Percentiles rank a stretch among this genome's conserved stretches.
Conservation (phyloP, 257 asterid species). For the Phtheirospermum japonicum region DNA sequence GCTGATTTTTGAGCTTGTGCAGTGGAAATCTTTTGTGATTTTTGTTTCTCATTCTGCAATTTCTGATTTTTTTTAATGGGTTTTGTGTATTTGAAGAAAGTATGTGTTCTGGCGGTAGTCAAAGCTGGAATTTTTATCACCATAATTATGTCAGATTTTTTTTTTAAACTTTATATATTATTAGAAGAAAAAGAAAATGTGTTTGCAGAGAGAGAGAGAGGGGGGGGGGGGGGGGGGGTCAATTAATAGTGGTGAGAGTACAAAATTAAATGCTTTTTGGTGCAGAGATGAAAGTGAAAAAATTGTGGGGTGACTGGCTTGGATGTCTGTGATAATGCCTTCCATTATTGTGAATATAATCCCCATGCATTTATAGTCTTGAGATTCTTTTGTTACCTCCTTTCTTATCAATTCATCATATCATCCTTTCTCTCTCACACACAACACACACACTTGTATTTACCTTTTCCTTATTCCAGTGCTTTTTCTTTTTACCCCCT, state of each 20-base stretch:
- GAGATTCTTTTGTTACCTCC: constrained; percentile 35
- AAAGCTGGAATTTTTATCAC: constrained; percentile 27
- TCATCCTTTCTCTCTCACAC: constrained; percentile 20
- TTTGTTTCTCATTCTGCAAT: constrained; percentile 1
- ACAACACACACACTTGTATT: background rate
- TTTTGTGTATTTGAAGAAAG: constrained; percentile 17
- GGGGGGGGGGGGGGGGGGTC: too few species aligned
- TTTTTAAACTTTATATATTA: background rate
- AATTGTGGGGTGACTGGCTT: constrained; percentile 23
- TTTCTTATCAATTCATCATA: constrained; percentile 25
- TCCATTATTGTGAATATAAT: constrained; percentile 36
- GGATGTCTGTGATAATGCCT: constrained; percentile 35
- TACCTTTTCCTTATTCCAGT: background rate
- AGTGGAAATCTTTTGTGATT: background rate
- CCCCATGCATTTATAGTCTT: constrained; percentile 43
- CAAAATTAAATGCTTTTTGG: constrained; percentile 35
- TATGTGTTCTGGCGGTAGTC: constrained; percentile 21
- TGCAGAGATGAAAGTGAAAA: constrained; percentile 30
- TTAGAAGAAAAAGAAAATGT: too few species aligned
- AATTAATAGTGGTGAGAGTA: constrained; percentile 2
- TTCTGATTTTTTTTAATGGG: background rate
- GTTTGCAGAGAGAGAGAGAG: too few species aligned
- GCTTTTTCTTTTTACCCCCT: background rate
- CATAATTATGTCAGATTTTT: constrained; percentile 23
- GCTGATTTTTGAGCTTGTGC: background rate